Evolutionary conservation across 768 basidiomycete genomes (phyloP), one percentile per base, ranked within the genome.

Genomic region (Atractiella rhizophila): DNA sequence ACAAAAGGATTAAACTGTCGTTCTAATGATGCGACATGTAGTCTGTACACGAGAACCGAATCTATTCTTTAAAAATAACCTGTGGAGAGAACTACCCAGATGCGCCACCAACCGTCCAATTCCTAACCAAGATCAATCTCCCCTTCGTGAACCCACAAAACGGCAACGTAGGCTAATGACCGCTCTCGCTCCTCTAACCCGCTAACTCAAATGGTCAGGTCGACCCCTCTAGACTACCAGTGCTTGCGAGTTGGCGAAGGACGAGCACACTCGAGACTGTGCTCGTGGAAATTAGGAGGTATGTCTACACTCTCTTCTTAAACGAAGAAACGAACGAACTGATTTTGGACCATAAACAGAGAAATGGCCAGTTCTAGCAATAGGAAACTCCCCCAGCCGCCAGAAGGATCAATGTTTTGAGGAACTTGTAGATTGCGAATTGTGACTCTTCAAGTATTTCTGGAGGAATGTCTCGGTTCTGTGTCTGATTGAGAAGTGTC

Each of bases 21-120:
- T n/a, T n/a, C n/a, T n/a, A n/a, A n/a, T n/a, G n/a, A n/a, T 8
- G 35, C 33, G 19, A 1, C 21, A 8, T 8, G 23, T 51, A 88
- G 80, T 88, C 85, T 19, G 82, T 88, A 4, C 85, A 94, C 61
- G 88, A 98, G 69, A 98, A 96, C 63, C 71, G 91, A 40, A 98
- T 96, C 62, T 98, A 94, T 69, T 76, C 73, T 38, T 69, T 98
- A 54, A 78, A 76, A 63, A 86, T 98, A 57, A 64, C 65, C 54
- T 96, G 88, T 53, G 78, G 71, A 37, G 62, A 68, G 2, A 41
- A 54, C 3, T 85, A 85, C 58, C 79, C 80, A 23, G 80, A 88
- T 35, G 41, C 43, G 0, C 78, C 76, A 4, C 88, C 88, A 13
- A 59, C 64, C 15, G 70, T 96, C 42, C 73, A 76, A 47, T 96